These are phyloP conservation scores for Dothistroma pini DNA, from an alignment of 2,329 filamentous ascomycete genomes.

Conservation along the genomic window DNA sequence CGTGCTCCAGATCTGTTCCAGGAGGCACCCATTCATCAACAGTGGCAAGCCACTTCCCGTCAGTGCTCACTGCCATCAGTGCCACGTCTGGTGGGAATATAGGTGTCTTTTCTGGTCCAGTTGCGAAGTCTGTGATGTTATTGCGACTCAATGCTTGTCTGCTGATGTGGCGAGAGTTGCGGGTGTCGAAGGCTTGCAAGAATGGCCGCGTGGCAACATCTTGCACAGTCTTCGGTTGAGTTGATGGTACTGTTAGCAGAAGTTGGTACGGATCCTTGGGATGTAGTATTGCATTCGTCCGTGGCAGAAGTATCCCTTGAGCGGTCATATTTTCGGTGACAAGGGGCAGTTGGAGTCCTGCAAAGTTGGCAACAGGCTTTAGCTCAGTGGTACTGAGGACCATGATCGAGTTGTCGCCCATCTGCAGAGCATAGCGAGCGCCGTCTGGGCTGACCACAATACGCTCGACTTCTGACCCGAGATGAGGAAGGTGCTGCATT, in stretches of 20 bases:
- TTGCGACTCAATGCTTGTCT: slow-evolving; percentile 87
- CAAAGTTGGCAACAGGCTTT: slow-evolving; percentile 76
- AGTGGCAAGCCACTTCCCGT: slow-evolving; percentile 87
- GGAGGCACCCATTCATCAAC: slow-evolving; percentile 87
- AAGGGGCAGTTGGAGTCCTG: slow-evolving; percentile 64
- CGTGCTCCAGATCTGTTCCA: slow-evolving; percentile 60
- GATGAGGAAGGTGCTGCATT: slow-evolving; percentile 81
- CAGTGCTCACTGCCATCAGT: slow-evolving; percentile 68
- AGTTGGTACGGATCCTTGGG: slow-evolving; percentile 41
- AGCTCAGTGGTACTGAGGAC: slow-evolving; percentile 86
- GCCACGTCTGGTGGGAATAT: slow-evolving; percentile 76
- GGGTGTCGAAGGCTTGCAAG: slow-evolving; percentile 85
- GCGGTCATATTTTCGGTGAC: slow-evolving; percentile 10
- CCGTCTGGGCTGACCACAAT: slow-evolving; percentile 77
- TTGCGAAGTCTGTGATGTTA: slow-evolving; percentile 76
- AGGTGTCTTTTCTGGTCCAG: slow-evolving; percentile 65
- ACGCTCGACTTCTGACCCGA: slow-evolving; percentile 79
- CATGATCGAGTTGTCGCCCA: slow-evolving; percentile 91
- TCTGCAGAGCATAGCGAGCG: slow-evolving; percentile 74
- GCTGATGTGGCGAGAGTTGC: slow-evolving; percentile 70
- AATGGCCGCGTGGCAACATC: slow-evolving; percentile 50
- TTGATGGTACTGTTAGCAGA: slow-evolving; percentile 51
- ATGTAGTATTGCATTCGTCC: slow-evolving; percentile 38
- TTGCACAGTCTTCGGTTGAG: slow-evolving; percentile 40
- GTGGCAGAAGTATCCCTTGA: slow-evolving; percentile 12